These are phyloP conservation scores for Chrysoporthe austroafricana DNA, from an alignment of 2,329 filamentous ascomycete species.

Conservation along the genomic window DNA sequence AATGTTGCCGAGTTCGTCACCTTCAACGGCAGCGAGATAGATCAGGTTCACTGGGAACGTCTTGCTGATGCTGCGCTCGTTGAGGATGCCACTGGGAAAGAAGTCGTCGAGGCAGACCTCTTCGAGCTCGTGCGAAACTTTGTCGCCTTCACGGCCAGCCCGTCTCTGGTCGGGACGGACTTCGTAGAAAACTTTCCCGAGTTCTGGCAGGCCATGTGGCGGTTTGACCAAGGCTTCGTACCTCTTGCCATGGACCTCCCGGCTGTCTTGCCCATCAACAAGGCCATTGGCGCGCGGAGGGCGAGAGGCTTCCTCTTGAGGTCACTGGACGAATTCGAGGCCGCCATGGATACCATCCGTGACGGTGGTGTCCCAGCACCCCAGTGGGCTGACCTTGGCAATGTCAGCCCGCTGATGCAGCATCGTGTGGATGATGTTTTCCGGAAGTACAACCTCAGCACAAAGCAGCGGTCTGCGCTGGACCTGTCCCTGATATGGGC, in stretches of 20 bases:
- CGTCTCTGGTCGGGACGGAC: conserved; percentile 45
- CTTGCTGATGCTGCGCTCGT: conserved; percentile 38
- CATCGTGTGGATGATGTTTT: conserved; percentile 32
- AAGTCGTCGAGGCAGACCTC: conserved; percentile 40
- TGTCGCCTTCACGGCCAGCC: conserved; percentile 40
- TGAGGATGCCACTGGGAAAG: conserved; percentile 33
- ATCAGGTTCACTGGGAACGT: conserved; percentile 46
- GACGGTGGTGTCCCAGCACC: conserved; percentile 38
- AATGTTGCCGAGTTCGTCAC: conserved; percentile 42
- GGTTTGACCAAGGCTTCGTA: conserved; percentile 41
- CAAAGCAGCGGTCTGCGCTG: conserved; percentile 39
- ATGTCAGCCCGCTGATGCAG: conserved; percentile 41
- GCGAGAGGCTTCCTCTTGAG: conserved; percentile 37
- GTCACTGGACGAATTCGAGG: conserved; percentile 40
- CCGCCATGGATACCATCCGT: conserved; percentile 41
- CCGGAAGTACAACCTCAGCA: conserved; percentile 35
- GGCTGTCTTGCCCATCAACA: conserved; percentile 39
- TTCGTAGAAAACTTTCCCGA: conserved; percentile 47
- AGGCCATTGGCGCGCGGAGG: conserved; percentile 38
- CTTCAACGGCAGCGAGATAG: conserved; percentile 43
- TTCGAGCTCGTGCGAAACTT: conserved; percentile 42
- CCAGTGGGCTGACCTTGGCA: conserved; percentile 44
- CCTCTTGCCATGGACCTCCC: conserved; percentile 39
- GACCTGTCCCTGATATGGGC: conserved; percentile 45
- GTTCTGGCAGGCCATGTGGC: conserved; percentile 44